These are phyloP conservation scores for Pugionium dolabratum DNA, from an alignment of 345 rosid species.

Conservation along the genomic window DNA sequence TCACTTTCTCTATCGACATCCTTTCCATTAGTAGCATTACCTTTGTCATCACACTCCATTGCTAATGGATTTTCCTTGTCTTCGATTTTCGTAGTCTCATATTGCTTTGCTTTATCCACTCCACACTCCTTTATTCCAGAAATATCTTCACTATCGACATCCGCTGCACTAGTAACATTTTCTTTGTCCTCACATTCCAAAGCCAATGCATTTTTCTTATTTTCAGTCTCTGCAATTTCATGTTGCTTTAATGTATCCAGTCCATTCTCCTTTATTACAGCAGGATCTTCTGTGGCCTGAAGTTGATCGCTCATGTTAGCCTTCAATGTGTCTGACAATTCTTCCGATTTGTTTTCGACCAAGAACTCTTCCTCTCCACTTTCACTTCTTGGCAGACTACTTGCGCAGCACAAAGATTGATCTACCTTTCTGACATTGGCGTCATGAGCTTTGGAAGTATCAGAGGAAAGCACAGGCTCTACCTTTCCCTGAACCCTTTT, in stretches of 20 bases:
- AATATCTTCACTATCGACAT: conserved; percentile 8
- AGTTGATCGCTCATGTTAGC: not conserved
- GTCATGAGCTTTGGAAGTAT: conserved; percentile 23
- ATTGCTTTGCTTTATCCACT: conserved; percentile 34
- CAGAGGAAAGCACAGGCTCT: conserved; percentile 13
- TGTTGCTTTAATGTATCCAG: conserved; percentile 13
- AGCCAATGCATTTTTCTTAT: conserved; percentile 26
- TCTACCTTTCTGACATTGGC: conserved; percentile 36
- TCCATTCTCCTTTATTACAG: not conserved
- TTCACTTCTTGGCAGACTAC: conserved; percentile 5
- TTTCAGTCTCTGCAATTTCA: conserved; percentile 36
- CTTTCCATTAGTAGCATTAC: conserved; percentile 38
- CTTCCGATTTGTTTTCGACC: conserved; percentile 34
- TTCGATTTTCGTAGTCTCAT: conserved; percentile 30
- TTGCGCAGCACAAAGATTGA: conserved; percentile 27
- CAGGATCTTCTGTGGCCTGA: conserved; percentile 6
- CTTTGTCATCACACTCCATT: conserved; percentile 45
- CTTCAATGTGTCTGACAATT: conserved; percentile 21
- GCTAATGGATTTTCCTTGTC: conserved; percentile 34
- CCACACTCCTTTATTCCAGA: conserved; percentile 24
- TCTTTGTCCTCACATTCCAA: conserved; percentile 47
- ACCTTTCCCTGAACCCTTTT: conserved; percentile 36
- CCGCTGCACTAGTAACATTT: conserved; percentile 35
- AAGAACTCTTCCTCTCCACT: conserved; percentile 13
- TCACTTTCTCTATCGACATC: conserved; percentile 42